Conservation (phyloP, 306 rosid species). For the Cucurbita moschata region DNA sequence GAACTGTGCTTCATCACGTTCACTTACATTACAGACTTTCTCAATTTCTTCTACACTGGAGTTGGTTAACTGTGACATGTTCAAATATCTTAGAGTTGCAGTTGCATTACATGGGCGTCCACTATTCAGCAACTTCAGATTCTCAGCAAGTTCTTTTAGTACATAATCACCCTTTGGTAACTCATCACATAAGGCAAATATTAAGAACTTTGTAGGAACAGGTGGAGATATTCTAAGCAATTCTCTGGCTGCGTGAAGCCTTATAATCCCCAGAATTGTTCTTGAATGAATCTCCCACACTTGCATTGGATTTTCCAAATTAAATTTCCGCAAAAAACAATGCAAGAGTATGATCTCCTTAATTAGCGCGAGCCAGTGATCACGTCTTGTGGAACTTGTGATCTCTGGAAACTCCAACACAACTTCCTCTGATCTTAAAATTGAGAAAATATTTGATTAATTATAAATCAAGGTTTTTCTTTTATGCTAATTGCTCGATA, state of each 20-base stretch:
- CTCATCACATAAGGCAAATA: slow-evolving; percentile 65
- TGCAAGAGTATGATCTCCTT: slow-evolving; percentile 68
- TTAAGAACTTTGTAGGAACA: slow-evolving; percentile 65
- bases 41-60: slow-evolving; percentile 15
- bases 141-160: slow-evolving; percentile 62
- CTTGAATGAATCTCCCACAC: slow-evolving; percentile 84
- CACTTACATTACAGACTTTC: slow-evolving; percentile 12
- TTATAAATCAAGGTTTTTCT: neutral
- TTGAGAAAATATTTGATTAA: neutral
- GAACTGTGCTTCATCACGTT: slow-evolving; percentile 14
- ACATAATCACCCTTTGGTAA: slow-evolving; percentile 81
- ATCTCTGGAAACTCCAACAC: slow-evolving; percentile 80
- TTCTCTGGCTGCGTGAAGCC: slow-evolving; percentile 93
- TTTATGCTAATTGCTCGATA: neutral
- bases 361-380: slow-evolving; percentile 75
- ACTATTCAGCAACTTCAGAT: slow-evolving; percentile 32
- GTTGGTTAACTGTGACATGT: slow-evolving; percentile 17
- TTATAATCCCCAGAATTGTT: slow-evolving; percentile 63
- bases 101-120: slow-evolving; percentile 54
- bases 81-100: slow-evolving; percentile 41
- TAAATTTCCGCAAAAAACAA: slow-evolving; percentile 38
- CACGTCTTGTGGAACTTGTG: slow-evolving; percentile 86
- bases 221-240: slow-evolving; percentile 84
- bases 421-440: slow-evolving; percentile 29
- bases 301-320: slow-evolving; percentile 27